Evolutionary conservation across 768 basidiomycete species (phyloP).

Genomic region (Lentinus tigrinus): DNA sequence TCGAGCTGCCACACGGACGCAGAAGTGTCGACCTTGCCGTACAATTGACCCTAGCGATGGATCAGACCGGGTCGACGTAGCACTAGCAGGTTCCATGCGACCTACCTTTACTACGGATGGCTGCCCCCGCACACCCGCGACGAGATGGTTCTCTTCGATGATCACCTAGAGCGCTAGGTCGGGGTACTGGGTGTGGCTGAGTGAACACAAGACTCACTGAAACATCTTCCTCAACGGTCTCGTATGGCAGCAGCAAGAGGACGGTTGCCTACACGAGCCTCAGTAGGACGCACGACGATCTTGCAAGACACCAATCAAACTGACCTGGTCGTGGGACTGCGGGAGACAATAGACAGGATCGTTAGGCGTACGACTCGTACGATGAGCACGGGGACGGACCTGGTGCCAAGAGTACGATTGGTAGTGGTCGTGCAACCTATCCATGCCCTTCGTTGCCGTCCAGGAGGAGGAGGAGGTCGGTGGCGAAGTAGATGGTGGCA

Average conservation of each 20-base stretch:
- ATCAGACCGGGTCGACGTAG: neutral
- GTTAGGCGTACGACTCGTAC: neutral
- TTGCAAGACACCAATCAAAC: neutral
- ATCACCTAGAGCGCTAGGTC: constrained; percentile 47
- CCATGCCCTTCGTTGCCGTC: constrained; percentile 16
- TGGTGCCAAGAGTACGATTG: constrained; percentile 83
- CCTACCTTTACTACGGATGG: constrained; percentile 72
- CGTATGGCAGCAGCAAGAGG: constrained; percentile 69
- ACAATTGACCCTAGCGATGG: constrained; percentile 61
- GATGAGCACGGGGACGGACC: constrained; percentile 41
- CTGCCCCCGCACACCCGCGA: constrained; percentile 72
- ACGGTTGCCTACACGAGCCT: constrained; percentile 61
- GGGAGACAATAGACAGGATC: neutral
- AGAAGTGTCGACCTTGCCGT: constrained; percentile 62
- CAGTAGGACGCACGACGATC: constrained; percentile 1
- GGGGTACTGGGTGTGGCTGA: constrained; percentile 1
- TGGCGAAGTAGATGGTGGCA: neutral
- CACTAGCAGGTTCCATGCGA: neutral
- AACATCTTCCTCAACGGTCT: constrained; percentile 70
- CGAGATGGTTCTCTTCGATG: constrained; percentile 68
- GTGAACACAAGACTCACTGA: constrained; percentile 42
- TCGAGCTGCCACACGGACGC: constrained; percentile 82
- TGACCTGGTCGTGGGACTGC: constrained; percentile 87
- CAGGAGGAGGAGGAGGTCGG: neutral
- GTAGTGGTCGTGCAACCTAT: constrained; percentile 27